These are phyloP conservation scores for Oryza australiensis DNA, from an alignment of 176 grass and related monocot species.

Conservation along the genomic window DNA sequence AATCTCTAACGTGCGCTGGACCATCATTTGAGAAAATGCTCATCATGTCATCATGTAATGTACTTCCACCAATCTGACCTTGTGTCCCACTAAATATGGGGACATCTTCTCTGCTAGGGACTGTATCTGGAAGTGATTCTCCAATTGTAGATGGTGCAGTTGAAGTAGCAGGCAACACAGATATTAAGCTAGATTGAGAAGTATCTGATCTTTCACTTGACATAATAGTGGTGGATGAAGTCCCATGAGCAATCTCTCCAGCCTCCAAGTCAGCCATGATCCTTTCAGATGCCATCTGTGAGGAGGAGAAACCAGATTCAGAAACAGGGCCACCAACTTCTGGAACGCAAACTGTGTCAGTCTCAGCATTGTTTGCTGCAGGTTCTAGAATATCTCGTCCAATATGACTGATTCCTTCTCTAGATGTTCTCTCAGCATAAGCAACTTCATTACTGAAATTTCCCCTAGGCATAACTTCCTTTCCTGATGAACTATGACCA, in stretches of 20 bases:
- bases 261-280: conserved; percentile 36
- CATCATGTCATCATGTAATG: conserved; percentile 77
- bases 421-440: conserved; percentile 27
- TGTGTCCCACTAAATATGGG: conserved; percentile 35
- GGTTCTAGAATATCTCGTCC: conserved; percentile 36
- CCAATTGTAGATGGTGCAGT: conserved; percentile 35
- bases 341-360: conserved; percentile 6
- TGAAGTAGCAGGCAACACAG: conserved; percentile 42
- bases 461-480: conserved; percentile 34
- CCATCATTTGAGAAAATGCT: conserved; percentile 58
- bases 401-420: conserved; percentile 50
- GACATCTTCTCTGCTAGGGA: conserved; percentile 44
- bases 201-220: conserved; percentile 58
- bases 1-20: conserved; percentile 33
- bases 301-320: conserved; percentile 29
- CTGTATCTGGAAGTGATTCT: conserved; percentile 41
- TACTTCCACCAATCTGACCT: conserved; percentile 53
- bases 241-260: conserved; percentile 36
- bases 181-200: conserved; percentile 45
- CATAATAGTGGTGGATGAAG: conserved; percentile 33
- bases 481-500: conserved; percentile 42
- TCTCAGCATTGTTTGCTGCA: conserved; percentile 21
- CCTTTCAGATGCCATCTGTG: conserved; percentile 42
- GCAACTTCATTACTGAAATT: conserved; percentile 34
- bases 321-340: conserved; percentile 44